These are phyloP conservation scores for Kazachstania taianensis DNA, from an alignment of 805 yeast genomes.

Conservation along the genomic window DNA sequence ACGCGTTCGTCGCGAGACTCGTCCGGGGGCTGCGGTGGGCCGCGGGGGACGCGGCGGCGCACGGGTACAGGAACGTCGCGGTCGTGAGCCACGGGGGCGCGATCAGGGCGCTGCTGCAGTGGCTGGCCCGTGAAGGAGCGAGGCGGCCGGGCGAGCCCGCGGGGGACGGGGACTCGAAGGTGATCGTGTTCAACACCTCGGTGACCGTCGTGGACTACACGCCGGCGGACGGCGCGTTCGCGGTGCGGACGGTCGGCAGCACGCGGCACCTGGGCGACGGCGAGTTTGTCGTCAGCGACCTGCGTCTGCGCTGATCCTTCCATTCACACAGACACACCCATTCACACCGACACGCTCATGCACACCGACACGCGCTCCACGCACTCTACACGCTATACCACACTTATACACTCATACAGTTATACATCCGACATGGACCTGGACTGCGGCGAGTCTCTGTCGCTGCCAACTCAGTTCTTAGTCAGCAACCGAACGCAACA, in stretches of 20 bases:
- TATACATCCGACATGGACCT: no score
- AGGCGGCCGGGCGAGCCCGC: neutral
- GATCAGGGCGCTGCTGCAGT: conserved; percentile 47
- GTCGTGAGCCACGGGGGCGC: conserved; percentile 78
- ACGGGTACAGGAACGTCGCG: conserved; percentile 38
- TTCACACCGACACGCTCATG: no score
- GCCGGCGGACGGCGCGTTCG: conserved; percentile 32
- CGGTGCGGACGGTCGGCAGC: conserved; percentile 49
- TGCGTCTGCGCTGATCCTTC: conserved; percentile 36
- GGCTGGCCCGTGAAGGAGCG: conserved; percentile 38
- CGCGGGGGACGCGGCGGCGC: conserved; percentile 28
- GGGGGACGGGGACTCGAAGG: conserved; percentile 26
- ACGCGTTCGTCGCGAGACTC: conserved; percentile 40
- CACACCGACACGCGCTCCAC: no score
- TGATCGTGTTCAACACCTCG: conserved; percentile 68
- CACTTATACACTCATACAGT: no score
- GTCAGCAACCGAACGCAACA: no score
- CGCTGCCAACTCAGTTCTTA: no score
- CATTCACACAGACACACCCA: no score
- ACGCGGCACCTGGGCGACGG: conserved; percentile 56
- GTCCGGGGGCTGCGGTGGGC: conserved; percentile 36
- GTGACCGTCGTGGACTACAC: conserved; percentile 55
- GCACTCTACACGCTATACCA: no score
- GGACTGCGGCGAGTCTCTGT: no score
- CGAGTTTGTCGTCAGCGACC: conserved; percentile 41